Percentiles rank a stretch among this genome's conserved stretches.
phyloP scores from a whole-genome alignment of 164 flowering plant species.

The Vitis riparia region DNA sequence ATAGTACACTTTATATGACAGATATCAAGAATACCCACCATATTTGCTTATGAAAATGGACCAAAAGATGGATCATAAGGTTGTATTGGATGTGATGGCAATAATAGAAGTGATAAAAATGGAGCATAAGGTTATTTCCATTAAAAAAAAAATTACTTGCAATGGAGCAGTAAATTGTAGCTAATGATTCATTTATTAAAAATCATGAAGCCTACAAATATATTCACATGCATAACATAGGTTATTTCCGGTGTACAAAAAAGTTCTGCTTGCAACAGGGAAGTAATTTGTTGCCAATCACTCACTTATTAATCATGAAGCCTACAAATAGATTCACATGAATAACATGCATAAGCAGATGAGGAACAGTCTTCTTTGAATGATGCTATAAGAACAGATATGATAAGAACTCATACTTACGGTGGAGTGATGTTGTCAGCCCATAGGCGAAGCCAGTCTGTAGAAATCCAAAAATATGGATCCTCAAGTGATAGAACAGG shows the following conservation, averaged over 20 bases:
- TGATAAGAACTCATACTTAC: slow-evolving; percentile 41
- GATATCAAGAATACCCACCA: neutral
- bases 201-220: neutral
- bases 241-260: no score
- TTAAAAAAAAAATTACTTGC: neutral
- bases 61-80: neutral
- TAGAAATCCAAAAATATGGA: slow-evolving; percentile 76
- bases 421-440: slow-evolving; percentile 59
- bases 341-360: slow-evolving; percentile 4
- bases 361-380: neutral
- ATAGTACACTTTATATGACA: neutral
- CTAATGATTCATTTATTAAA: no score
- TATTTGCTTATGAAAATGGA: neutral
- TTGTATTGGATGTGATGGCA: neutral
- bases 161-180: neutral
- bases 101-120: neutral
- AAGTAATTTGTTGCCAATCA: no score
- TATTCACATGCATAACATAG: neutral
- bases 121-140: neutral
- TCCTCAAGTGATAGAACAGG: slow-evolving; percentile 68
- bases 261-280: no score
- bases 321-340: neutral
- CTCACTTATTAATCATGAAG: no score
- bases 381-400: neutral
- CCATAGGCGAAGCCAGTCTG: slow-evolving; percentile 98